These are phyloP conservation scores for Russula griseocarnosa DNA, from an alignment of 768 basidiomycete genomes.

Conservation along the genomic window DNA sequence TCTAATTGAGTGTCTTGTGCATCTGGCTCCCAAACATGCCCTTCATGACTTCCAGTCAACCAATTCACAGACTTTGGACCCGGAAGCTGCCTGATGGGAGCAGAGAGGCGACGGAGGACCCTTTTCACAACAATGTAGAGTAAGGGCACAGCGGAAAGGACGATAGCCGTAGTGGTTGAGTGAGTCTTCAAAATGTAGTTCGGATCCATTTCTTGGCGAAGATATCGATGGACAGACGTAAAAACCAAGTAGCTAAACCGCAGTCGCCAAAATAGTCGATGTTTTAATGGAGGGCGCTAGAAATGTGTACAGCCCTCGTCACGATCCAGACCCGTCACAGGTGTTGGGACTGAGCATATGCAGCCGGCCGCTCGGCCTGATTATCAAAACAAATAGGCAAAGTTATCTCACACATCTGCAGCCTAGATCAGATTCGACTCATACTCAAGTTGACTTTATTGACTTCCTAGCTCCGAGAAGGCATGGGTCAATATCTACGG, in stretches of 20 bases:
- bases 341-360: no score
- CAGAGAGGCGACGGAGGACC: background rate
- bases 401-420: background rate
- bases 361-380: no score
- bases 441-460: background rate
- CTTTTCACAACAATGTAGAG: conserved; percentile 4
- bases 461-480: no score
- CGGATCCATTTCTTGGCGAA: background rate
- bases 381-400: no score
- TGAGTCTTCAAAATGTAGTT: background rate
- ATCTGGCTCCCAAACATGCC: conserved; percentile 18
- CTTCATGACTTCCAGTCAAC: conserved; percentile 12
- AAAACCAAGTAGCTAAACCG: no score
- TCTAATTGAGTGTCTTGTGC: conserved; percentile 6
- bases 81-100: conserved; percentile 14
- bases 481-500: no score
- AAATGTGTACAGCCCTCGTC: no score
- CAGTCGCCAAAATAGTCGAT: no score
- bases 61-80: conserved; percentile 21
- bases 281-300: no score
- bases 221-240: no score
- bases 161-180: background rate
- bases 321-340: no score
- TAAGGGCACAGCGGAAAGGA: background rate
- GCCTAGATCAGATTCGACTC: background rate